Percentiles rank a stretch among this genome's conserved stretches.
These are phyloP conservation scores for Porphyrellus cyaneotinctus DNA, from an alignment of 768 basidiomycete genomes.

Conservation along the genomic window DNA sequence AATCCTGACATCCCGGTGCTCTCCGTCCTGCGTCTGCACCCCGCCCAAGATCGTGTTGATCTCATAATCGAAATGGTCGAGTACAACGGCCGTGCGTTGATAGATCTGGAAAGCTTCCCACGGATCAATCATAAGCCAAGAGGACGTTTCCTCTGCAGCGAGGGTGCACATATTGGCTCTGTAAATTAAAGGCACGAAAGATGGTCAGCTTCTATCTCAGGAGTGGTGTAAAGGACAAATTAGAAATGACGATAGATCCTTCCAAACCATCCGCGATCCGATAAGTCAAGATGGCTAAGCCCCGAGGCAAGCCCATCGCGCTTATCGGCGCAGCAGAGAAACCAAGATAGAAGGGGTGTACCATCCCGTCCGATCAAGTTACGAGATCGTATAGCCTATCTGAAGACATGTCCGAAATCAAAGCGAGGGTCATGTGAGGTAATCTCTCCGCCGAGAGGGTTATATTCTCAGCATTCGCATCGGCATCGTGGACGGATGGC, in stretches of 20 bases:
- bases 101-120: constrained; percentile 97
- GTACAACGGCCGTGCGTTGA: constrained; percentile 92
- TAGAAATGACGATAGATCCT: constrained; percentile 4
- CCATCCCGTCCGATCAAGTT: constrained; percentile 6
- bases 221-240: neutral
- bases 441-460: constrained; percentile 5
- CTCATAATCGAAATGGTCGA: constrained; percentile 96
- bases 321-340: constrained; percentile 9
- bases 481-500: neutral
- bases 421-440: constrained; percentile 7
- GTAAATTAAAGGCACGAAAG: constrained; percentile 23
- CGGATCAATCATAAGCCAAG: constrained; percentile 96
- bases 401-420: constrained; percentile 10
- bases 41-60: constrained; percentile 86
- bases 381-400: constrained; percentile 9
- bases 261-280: constrained; percentile 3
- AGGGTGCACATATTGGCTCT: constrained; percentile 87
- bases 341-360: constrained; percentile 11
- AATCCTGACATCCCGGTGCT: constrained; percentile 71
- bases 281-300: constrained; percentile 7
- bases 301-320: constrained; percentile 6
- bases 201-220: constrained; percentile 19
- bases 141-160: constrained; percentile 84
- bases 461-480: constrained; percentile 4
- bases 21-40: constrained; percentile 65